Evolutionary conservation across 768 basidiomycete species (phyloP), one percentile per base, ranked within the genome.

Genomic region (Rossbeevera mucosa): DNA sequence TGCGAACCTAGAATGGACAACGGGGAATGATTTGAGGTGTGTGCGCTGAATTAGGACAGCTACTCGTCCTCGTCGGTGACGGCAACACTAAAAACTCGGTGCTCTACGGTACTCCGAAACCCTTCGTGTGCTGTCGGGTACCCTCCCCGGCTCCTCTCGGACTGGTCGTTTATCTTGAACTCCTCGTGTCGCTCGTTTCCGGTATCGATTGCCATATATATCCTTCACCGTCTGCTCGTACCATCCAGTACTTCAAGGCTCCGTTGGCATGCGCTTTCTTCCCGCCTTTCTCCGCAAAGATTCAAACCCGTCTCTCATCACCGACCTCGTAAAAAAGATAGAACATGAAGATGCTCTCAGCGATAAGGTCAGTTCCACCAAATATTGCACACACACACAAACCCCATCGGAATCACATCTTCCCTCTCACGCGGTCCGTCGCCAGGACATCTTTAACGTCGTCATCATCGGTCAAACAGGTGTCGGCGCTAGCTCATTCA

Each of bases 401-500:
- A n/a, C 14, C 36, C 43, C 25, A 44, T 22, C 47, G 0, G 7
- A 16, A 25, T 41, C 50, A 31, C 22, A 48, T 43, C 45, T 9
- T 6, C 38, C 30, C 22, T n/a, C 54, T 50, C 24, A 53, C 50
- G 26, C 42, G 16, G 18, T 16, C 20, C 38, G 25, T 43, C 46
- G 24, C 22, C 44, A 65, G 64, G 59, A 65, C 56, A 47, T 62
- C 54, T 66, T 65, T 57, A 66, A 66, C 53, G 54, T 66, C 53
- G 57, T 66, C 51, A 18, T 68, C 16, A 67, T 68, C 53, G 66
- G 65, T 7, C 64, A 66, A 53, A 68, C 66, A 1, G 65, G 65
- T 44, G 52, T 65, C 44, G 70, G 71, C 22, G 73, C 69, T 51
- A 77, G 76, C 54, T 74, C 72, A 12, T 57, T 76, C 36, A 58